Evolutionary conservation across 106 monocot genomes (phyloP).

Genomic region (Acorus calamus): DNA sequence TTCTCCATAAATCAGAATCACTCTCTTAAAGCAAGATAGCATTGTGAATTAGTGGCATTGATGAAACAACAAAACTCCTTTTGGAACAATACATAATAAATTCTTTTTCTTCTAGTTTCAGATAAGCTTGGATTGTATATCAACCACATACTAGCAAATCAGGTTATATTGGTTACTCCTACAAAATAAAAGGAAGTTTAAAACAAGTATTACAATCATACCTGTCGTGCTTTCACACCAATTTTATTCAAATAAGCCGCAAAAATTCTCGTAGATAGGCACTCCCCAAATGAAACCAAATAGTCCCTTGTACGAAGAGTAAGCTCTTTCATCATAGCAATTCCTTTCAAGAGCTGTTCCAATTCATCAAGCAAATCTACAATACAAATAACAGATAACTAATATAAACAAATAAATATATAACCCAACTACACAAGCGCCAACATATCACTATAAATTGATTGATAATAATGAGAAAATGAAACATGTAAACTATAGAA

Average conservation of each 20-base stretch:
- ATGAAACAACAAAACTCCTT: too few relatives aligned
- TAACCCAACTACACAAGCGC: too few relatives aligned
- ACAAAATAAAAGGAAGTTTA: background rate
- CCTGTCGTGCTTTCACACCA: slow-evolving; percentile 79
- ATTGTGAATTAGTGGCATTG: too few relatives aligned
- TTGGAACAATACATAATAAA: too few relatives aligned
- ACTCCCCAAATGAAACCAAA: slow-evolving; percentile 92
- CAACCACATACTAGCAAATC: background rate
- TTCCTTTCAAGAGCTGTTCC: slow-evolving; percentile 82
- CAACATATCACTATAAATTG: too few relatives aligned
- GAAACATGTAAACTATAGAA: too few relatives aligned
- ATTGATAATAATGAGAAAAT: too few relatives aligned
- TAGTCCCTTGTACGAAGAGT: slow-evolving; percentile 76
- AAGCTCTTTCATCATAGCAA: slow-evolving; percentile 95
- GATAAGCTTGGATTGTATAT: too few relatives aligned
- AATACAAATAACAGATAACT: background rate
- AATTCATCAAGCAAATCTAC: slow-evolving; percentile 59
- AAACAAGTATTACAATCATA: slow-evolving; percentile 12
- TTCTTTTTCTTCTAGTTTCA: too few relatives aligned
- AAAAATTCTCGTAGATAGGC: slow-evolving; percentile 93
- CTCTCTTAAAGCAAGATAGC: too few relatives aligned
- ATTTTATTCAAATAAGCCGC: slow-evolving; percentile 75
- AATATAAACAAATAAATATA: background rate
- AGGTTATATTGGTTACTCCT: background rate
- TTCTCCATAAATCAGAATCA: too few relatives aligned